phyloP scores from a whole-genome alignment of 208 protist genomes.

The Crithidia expoeki region DNA sequence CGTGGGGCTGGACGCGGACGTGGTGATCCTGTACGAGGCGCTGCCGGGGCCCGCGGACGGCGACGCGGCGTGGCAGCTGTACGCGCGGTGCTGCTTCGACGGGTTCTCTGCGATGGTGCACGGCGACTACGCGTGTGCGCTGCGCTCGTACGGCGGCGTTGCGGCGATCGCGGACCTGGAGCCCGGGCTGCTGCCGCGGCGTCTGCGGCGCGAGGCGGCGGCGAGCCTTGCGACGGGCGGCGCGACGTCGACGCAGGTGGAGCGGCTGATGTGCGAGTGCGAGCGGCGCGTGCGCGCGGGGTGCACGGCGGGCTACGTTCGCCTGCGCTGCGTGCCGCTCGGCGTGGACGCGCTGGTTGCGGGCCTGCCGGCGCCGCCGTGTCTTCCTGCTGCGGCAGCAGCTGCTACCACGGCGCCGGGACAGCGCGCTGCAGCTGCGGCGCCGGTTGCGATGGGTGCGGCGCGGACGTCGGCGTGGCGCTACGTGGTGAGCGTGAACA shows the following conservation, averaged over 20 bases:
- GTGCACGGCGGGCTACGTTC: background rate
- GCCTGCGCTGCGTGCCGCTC: constrained; percentile 1
- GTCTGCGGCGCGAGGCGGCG: constrained; percentile 22
- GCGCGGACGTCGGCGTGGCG: background rate
- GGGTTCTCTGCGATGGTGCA: constrained; percentile 50
- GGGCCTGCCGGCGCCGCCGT: background rate
- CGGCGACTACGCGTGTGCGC: constrained; percentile 41
- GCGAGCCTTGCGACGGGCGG: constrained; percentile 13
- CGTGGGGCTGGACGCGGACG: constrained; percentile 15
- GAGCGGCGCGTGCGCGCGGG: constrained; percentile 3
- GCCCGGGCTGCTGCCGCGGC: constrained; percentile 17
- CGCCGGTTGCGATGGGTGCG: background rate
- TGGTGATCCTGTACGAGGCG: constrained; percentile 37
- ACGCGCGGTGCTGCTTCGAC: constrained; percentile 17
- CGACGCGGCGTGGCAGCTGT: constrained; percentile 34
- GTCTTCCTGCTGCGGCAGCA: background rate
- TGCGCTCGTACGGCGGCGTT: constrained; percentile 25
- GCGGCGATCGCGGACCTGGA: constrained; percentile 26
- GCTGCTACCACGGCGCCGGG: background rate
- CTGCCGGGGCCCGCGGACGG: constrained; percentile 17
- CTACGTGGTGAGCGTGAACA: background rate
- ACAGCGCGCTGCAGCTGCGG: background rate
- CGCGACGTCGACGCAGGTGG: constrained; percentile 23
- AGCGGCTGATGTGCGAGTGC: constrained; percentile 31
- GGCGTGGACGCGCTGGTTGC: constrained; percentile 13